Percentiles rank a stretch among this genome's conserved stretches.
Evolutionary conservation across 2,329 filamentous ascomycete species (phyloP).

Genomic region (Penicillium sp.): DNA sequence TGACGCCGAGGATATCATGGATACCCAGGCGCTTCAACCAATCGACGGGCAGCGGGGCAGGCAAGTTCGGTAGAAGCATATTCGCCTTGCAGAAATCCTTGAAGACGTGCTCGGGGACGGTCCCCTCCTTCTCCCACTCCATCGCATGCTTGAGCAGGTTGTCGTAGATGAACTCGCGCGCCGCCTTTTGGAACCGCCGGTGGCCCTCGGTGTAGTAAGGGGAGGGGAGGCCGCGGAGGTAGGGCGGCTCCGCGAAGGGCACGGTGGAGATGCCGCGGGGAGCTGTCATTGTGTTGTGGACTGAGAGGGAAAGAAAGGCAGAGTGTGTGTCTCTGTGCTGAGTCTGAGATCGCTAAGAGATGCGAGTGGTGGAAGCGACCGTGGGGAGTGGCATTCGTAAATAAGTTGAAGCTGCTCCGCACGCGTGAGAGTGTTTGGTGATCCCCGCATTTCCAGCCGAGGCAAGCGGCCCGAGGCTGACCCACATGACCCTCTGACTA

Average conservation of each 20-base stretch:
- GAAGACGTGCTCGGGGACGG: slow-evolving; percentile 68
- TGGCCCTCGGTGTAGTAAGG: slow-evolving; percentile 73
- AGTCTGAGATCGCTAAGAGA: neutral
- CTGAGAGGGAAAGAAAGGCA: slow-evolving; percentile 28
- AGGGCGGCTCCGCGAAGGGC: slow-evolving; percentile 76
- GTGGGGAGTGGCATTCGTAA: neutral
- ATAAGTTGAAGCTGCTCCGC: neutral
- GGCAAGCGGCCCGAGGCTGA: neutral
- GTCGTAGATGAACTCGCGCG: slow-evolving; percentile 68
- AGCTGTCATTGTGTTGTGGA: slow-evolving; percentile 1
- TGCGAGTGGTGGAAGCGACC: neutral
- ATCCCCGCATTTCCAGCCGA: slow-evolving; percentile 12
- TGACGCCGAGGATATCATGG: slow-evolving; percentile 67
- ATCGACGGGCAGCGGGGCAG: slow-evolving; percentile 69
- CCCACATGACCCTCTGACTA: neutral
- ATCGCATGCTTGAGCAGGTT: slow-evolving; percentile 66
- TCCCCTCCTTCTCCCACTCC: slow-evolving; percentile 72
- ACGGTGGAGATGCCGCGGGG: slow-evolving; percentile 36
- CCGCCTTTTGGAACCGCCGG: slow-evolving; percentile 68
- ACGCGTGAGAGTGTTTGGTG: neutral
- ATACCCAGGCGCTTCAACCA: slow-evolving; percentile 71
- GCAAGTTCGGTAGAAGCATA: slow-evolving; percentile 73
- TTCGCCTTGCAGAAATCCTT: slow-evolving; percentile 66
- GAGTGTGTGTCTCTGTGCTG: neutral
- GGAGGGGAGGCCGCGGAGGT: slow-evolving; percentile 70